Conservation (phyloP, 2,329 filamentous ascomycete genomes). For the Ophiocordyceps camponoti-saundersi region DNA sequence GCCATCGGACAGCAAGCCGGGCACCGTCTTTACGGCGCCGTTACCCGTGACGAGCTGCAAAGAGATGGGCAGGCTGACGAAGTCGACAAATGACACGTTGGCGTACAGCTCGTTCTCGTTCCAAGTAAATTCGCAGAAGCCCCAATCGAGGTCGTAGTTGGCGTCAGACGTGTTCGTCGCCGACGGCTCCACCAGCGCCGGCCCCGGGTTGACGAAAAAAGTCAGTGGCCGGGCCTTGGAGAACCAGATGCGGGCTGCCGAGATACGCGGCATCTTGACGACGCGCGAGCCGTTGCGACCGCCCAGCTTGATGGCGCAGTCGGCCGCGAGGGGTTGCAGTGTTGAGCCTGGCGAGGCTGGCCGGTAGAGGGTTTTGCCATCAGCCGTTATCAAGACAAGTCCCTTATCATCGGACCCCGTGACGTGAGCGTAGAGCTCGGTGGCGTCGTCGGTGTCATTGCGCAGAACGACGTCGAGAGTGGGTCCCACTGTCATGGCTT, state of each 20-base stretch:
- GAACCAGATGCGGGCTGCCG: conserved; percentile 59
- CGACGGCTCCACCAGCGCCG: conserved; percentile 58
- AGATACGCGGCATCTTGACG: conserved; percentile 51
- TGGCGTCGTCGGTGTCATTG: conserved; percentile 43
- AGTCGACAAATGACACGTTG: conserved; percentile 63
- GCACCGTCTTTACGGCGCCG: conserved; percentile 26
- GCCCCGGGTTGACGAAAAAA: conserved; percentile 55
- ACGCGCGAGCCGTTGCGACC: conserved; percentile 39
- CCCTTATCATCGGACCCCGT: conserved; percentile 44
- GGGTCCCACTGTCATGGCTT: background rate
- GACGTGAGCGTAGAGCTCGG: conserved; percentile 46
- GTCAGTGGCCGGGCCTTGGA: conserved; percentile 40
- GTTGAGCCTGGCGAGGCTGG: conserved; percentile 38
- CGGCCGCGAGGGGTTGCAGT: conserved; percentile 30
- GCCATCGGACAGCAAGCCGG: conserved; percentile 29
- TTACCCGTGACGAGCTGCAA: conserved; percentile 31
- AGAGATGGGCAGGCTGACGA: conserved; percentile 48
- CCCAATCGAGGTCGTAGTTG: conserved; percentile 46
- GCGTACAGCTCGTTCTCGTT: conserved; percentile 44
- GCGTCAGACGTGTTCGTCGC: conserved; percentile 47
- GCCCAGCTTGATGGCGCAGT: conserved; percentile 49
- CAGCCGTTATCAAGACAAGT: conserved; percentile 44
- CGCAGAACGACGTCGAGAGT: conserved; percentile 40
- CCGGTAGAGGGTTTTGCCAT: conserved; percentile 49
- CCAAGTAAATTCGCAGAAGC: conserved; percentile 54